Base-by-base conservation (phyloP, 2,329 filamentous ascomycete genomes). In the Pyrenophora teres region DNA sequence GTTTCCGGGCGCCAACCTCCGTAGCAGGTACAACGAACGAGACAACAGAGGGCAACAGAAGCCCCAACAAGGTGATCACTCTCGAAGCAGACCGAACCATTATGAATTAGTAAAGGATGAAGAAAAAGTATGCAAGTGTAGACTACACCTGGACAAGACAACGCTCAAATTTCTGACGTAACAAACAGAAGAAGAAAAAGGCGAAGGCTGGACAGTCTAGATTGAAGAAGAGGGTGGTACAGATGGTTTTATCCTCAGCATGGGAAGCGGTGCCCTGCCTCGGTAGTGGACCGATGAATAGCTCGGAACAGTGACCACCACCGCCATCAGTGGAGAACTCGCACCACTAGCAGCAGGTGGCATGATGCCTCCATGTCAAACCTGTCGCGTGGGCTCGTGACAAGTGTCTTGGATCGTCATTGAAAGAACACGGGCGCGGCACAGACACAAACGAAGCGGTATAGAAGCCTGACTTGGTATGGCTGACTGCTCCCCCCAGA, bases 261-360 rank as follows among this genome's bases (percentile, higher is more conserved):
- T 57, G 44, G 25, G 47, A 52, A 52, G 31, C 43, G 50, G 44
- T 54, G 48, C 41, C 50, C 46, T 59, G 27, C 37, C 40, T 43
- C 43, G 40, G 45, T 48, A 55, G 48, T 47, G 42, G 52, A 43
- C 42, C 52, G 46, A 63, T 59, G 35, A 40, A 39, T 47, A 45
- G 46, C 16, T 35, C 52, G 50, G 48, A 41, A 36, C 48, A 39
- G 43, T 48, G 38, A 46, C 39, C 45, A 46, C 40, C 45, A 46
- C 41, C 46, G 54, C 50, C 48, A 59, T 51, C 31, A 55, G 57
- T 63, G 53, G 52, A 64, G 44, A 58, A 50, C 46, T 63, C 44
- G 56, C 57, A 62, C 52, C 49, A 60, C 56, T 54, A 57, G 52
- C 25, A 40, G 10, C 25, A 40, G 10, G 36, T 53, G 50, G 40